phyloP scores from a whole-genome alignment of 2,329 filamentous ascomycete genomes.

The Arthrobotrys entomopaga region DNA sequence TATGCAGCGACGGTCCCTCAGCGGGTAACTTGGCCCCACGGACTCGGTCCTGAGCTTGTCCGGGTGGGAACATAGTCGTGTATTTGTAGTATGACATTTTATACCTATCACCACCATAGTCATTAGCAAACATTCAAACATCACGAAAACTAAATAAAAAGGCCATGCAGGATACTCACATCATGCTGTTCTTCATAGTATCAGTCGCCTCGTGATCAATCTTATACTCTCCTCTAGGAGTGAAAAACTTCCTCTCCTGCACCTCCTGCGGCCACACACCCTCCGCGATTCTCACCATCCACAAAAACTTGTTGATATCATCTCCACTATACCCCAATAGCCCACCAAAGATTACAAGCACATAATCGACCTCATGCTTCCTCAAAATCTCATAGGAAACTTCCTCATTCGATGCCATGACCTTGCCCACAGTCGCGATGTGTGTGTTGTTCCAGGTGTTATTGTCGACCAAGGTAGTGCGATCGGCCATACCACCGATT shows the following conservation, averaged over 20 bases:
- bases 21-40: conserved; percentile 83
- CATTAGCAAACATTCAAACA: conserved; percentile 21
- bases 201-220: conserved; percentile 93
- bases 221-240: conserved; percentile 88
- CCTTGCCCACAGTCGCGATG: conserved; percentile 98
- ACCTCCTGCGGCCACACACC: conserved; percentile 99
- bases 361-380: conserved; percentile 98
- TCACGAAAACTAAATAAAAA: not conserved
- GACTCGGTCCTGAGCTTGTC: conserved; percentile 90
- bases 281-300: conserved; percentile 99
- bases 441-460: conserved; percentile 99
- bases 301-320: conserved; percentile 99
- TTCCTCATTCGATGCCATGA: conserved; percentile 96
- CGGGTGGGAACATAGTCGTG: conserved; percentile 86
- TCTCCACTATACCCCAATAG: conserved; percentile 97
- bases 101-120: conserved; percentile 75
- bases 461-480: conserved; percentile 96
- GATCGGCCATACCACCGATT: conserved; percentile 98
- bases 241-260: conserved; percentile 97
- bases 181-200: conserved; percentile 97
- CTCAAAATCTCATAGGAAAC: conserved; percentile 99
- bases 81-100: conserved; percentile 99
- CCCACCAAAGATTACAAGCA: conserved; percentile 96
- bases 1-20: conserved; percentile 83
- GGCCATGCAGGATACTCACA: conserved; percentile 40